Evolutionary conservation across 371 early-diverging fungal genomes (phyloP).

Genomic region (Amoeboaphelidium protococcarum): DNA sequence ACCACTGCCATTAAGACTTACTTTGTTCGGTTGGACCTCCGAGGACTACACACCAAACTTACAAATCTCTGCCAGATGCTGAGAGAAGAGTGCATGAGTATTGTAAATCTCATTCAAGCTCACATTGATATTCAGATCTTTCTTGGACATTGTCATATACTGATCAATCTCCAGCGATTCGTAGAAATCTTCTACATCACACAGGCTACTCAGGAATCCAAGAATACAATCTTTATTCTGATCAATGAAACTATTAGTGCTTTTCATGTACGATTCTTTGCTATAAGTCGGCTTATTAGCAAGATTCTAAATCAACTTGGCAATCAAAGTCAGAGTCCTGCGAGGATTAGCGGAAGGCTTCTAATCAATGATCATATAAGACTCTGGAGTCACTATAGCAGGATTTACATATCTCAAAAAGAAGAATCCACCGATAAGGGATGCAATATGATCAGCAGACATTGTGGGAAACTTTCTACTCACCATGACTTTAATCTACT

Average conservation of each 20-base stretch:
- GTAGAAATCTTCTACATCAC: slow-evolving; percentile 83
- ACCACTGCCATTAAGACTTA: no score
- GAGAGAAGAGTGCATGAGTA: slow-evolving; percentile 49
- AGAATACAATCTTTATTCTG: slow-evolving; percentile 55
- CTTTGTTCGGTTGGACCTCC: no score
- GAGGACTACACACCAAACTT: no score
- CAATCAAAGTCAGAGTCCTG: slow-evolving; percentile 57
- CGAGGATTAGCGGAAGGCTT: slow-evolving; percentile 49
- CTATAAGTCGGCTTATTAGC: slow-evolving; percentile 78
- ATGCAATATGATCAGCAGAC: slow-evolving; percentile 30
- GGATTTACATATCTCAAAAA: slow-evolving; percentile 90
- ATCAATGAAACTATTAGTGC: slow-evolving; percentile 64
- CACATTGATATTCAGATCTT: slow-evolving; percentile 58
- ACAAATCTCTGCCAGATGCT: slow-evolving; percentile 56
- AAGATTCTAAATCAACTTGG: slow-evolving; percentile 72
- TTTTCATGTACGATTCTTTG: slow-evolving; percentile 75
- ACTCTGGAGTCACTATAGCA: slow-evolving; percentile 80
- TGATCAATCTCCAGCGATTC: slow-evolving; percentile 85
- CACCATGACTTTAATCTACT: slow-evolving; percentile 76
- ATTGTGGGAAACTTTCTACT: slow-evolving; percentile 18
- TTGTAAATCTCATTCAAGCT: slow-evolving; percentile 77
- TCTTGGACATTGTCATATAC: slow-evolving; percentile 75
- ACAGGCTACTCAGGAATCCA: slow-evolving; percentile 58
- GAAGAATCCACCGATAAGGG: slow-evolving; percentile 87
- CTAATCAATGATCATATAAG: slow-evolving; percentile 70